Base-by-base conservation (phyloP, 176 grass and related monocot species). In the Coix lacrymajobi region DNA sequence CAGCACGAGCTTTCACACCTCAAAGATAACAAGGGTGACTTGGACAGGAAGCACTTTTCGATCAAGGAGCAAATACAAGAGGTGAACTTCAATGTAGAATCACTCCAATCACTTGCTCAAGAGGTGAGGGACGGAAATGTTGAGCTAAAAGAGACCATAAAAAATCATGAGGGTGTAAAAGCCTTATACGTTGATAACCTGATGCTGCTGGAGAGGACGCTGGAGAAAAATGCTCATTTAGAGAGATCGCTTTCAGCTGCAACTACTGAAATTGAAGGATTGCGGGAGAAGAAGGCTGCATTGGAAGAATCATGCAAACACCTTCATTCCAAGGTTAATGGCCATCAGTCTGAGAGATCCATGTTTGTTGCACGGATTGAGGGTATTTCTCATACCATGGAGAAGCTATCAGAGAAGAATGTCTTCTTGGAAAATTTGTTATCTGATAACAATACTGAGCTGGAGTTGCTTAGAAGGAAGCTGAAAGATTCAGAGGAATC, bases 91-190 rank as follows among this genome's bases (percentile, higher is more conserved):
- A 93, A 99, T 77, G 93, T 99, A 29, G 89, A 88, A 68, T 92
- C 87, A 31, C 91, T 99, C 75, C 92, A 96, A 43, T 78, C 82
- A 43, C 80, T 99, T 79, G 87, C 90, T 43, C 73, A 92, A 71
- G 91, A 99, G 76, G 62, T 96, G 75, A 93, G 85, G 71, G 79
- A 93, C 51, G 87, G 93, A 30, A 99, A 99, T 69, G 74, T 87
- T 85, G 91, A 99, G 62, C 73, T 96, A 46, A 99, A 99, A 62
- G 89, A 96, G 73, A 94, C 69, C 32, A 92, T 94, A n/a, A 96
- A 84, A 49, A 88, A 83, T 65, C 93, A 94, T 33, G 93, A 94
- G 61, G 80, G 75, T 80, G 64, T 89, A 71, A 92, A 84, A 70
- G 26, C 75, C 28, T 58, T 92, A 51, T 85, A 99, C 57, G 81